phyloP scores from a whole-genome alignment of 2,329 filamentous ascomycete genomes.

The Fusarium abutilonis region DNA sequence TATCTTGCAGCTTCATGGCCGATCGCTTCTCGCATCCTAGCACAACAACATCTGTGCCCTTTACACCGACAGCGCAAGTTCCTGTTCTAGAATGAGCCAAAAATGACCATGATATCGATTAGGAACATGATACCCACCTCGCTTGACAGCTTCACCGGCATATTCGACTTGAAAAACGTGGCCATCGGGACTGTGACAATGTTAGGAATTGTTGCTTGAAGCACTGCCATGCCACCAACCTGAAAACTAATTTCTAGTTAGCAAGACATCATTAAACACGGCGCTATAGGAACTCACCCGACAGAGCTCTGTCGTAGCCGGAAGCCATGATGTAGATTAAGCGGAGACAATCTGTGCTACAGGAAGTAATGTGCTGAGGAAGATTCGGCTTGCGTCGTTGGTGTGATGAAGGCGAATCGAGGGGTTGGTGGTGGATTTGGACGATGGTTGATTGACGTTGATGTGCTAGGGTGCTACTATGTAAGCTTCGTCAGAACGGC shows the following conservation, averaged over 20 bases:
- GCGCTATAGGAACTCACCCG: constrained; percentile 72
- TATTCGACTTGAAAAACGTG: constrained; percentile 99
- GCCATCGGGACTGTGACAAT: constrained; percentile 83
- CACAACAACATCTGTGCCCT: constrained; percentile 93
- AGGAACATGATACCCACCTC: constrained; percentile 69
- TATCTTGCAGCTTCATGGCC: constrained; percentile 99
- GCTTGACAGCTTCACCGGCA: constrained; percentile 96
- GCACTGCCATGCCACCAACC: constrained; percentile 59
- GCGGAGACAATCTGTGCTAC: not conserved
- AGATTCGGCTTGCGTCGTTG: constrained; percentile 12
- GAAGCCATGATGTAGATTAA: constrained; percentile 72
- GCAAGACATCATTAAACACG: constrained; percentile 49
- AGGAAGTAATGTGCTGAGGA: not conserved
- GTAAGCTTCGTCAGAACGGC: constrained; percentile 54
- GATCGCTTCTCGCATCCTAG: constrained; percentile 98
- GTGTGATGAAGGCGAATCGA: constrained; percentile 25
- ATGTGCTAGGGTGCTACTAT: constrained; percentile 35
- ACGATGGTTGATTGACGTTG: constrained; percentile 39
- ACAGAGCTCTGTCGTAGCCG: constrained; percentile 98
- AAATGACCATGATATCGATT: constrained; percentile 7
- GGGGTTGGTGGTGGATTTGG: constrained; percentile 31
- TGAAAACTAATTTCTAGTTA: constrained; percentile 78
- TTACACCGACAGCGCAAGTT: constrained; percentile 97
- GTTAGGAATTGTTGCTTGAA: constrained; percentile 54
- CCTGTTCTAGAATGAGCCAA: constrained; percentile 60